Evolutionary conservation across 2,329 filamentous ascomycete genomes (phyloP).

Genomic region (Alternaria sp.): DNA sequence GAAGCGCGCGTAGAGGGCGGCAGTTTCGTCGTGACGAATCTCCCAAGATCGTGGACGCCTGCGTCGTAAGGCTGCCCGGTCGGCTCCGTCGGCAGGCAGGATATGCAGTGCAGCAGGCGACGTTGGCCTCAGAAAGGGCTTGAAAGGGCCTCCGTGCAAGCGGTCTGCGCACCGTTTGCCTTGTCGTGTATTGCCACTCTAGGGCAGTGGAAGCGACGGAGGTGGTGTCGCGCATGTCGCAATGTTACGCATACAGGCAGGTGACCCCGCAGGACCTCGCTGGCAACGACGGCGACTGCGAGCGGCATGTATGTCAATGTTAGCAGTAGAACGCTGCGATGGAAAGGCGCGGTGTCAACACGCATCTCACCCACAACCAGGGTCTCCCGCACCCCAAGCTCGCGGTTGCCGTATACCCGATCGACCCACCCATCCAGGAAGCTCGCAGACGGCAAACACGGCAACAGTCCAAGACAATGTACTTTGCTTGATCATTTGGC

Average conservation of each 20-base stretch:
- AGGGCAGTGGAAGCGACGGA: not conserved
- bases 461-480: constrained; percentile 1
- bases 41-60: not conserved
- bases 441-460: constrained; percentile 6
- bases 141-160: not conserved
- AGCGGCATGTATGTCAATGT: not conserved
- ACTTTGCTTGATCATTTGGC: constrained; percentile 10
- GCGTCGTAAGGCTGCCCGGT: constrained; percentile 3
- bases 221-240: not conserved
- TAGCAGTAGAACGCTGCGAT: not conserved
- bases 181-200: not conserved
- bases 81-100: not conserved
- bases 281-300: not conserved
- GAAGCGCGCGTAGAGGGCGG: constrained; percentile 2
- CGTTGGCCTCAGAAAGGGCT: not conserved
- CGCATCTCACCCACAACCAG: not conserved
- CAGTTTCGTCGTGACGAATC: not conserved
- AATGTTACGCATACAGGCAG: constrained; percentile 1
- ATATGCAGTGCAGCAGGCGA: constrained; percentile 2
- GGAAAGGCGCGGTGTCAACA: not conserved
- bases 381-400: not conserved
- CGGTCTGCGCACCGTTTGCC: constrained; percentile 16
- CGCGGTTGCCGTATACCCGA: not conserved
- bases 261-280: constrained; percentile 14
- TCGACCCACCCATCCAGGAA: not conserved